phyloP scores from a whole-genome alignment of 2,329 filamentous ascomycete genomes.

The Xylariaceae sp. region DNA sequence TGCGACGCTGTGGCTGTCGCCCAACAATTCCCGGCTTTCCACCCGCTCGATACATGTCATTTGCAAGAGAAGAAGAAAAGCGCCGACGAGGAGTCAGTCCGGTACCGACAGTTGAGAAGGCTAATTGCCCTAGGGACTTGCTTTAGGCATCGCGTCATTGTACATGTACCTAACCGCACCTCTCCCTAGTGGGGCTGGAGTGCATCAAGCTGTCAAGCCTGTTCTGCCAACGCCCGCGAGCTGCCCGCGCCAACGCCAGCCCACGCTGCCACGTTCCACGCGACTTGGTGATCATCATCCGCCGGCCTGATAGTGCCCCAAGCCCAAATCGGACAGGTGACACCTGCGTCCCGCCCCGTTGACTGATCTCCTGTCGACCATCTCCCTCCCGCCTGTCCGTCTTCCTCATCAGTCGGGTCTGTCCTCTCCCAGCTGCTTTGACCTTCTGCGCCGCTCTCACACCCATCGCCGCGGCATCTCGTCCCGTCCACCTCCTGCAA shows the following conservation, averaged over 20 bases:
- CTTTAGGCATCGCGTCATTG: neutral
- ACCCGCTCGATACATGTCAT: too few relatives aligned
- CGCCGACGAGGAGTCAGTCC: too few relatives aligned
- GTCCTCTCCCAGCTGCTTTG: neutral
- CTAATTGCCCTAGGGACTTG: neutral
- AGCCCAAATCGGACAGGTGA: conserved; percentile 17
- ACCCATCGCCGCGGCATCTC: too few relatives aligned
- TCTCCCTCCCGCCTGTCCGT: neutral
- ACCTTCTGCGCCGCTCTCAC: neutral
- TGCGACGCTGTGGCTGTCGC: neutral
- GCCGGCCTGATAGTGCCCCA: conserved; percentile 9
- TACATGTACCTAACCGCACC: neutral
- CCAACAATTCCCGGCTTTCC: too few relatives aligned
- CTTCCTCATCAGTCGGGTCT: neutral
- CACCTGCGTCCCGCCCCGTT: conserved; percentile 12
- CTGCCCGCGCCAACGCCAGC: conserved; percentile 1
- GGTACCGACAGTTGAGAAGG: neutral
- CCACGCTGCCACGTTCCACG: conserved; percentile 14
- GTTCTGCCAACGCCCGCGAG: too few relatives aligned
- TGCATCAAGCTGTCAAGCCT: too few relatives aligned
- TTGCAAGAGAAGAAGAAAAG: too few relatives aligned
- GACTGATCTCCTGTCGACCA: conserved; percentile 2
- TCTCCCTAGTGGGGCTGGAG: neutral
- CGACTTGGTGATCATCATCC: conserved; percentile 18
- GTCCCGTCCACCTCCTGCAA: too few relatives aligned